phyloP scores from a whole-genome alignment of 2,329 filamentous ascomycete genomes.

The Endothia cerciana region DNA sequence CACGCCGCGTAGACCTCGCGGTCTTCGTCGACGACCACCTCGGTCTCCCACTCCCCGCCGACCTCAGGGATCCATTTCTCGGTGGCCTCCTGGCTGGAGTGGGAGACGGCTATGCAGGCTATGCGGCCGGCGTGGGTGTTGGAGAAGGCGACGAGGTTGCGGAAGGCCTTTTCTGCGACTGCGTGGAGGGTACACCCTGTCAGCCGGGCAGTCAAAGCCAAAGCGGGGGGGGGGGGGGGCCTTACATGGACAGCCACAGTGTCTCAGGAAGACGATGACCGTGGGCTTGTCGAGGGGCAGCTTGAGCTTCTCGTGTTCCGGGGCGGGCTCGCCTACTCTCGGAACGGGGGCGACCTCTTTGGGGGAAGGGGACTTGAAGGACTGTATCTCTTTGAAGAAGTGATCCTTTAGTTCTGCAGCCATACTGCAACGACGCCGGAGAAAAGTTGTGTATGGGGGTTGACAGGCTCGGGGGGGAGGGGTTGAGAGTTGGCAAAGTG shows the following conservation, averaged over 20 bases:
- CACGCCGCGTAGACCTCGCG: conserved; percentile 65
- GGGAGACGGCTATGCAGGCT: conserved; percentile 65
- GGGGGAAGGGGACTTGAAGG: conserved; percentile 30
- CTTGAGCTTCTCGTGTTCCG: conserved; percentile 50
- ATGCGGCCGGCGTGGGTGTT: conserved; percentile 50
- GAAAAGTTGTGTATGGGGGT: not conserved
- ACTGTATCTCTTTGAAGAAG: conserved; percentile 24
- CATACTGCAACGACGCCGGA: not conserved
- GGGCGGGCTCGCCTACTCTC: conserved; percentile 58
- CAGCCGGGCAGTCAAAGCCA: not conserved
- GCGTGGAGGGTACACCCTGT: too few species aligned
- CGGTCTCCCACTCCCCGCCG: conserved; percentile 60
- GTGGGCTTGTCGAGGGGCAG: conserved; percentile 61
- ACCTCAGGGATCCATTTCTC: conserved; percentile 61
- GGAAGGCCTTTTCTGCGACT: conserved; percentile 73
- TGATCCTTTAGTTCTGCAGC: conserved; percentile 20
- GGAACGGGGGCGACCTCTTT: conserved; percentile 53
- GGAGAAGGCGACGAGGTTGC: conserved; percentile 56
- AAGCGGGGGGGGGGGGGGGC: not conserved
- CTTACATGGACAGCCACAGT: conserved; percentile 76
- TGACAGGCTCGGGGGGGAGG: too few species aligned
- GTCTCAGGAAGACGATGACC: conserved; percentile 69
- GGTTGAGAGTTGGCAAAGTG: too few species aligned
- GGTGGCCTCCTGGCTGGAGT: conserved; percentile 57
- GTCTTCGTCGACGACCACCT: conserved; percentile 63